phyloP scores from a whole-genome alignment of 75 land plant genomes.

The Pseudotsuga menziesii region DNA sequence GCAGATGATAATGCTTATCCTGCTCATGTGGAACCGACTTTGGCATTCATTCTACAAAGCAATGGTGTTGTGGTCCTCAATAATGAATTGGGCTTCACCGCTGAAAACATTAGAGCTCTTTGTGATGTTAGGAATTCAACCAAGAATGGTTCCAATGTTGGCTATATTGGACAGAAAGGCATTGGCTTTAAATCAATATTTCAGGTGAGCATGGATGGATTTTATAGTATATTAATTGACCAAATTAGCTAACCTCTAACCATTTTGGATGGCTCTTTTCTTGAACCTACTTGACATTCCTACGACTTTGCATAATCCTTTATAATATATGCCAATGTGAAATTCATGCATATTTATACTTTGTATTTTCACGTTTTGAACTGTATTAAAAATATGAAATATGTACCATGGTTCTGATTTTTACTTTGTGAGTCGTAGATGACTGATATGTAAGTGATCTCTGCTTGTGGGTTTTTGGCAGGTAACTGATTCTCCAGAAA shows the following conservation, averaged over 20 bases:
- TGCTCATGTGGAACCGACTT: conserved; percentile 46
- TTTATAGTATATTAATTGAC: background rate
- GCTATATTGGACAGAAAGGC: conserved; percentile 95
- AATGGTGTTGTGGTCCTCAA: conserved; percentile 71
- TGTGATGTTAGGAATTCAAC: conserved; percentile 97
- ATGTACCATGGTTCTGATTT: background rate
- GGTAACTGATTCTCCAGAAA: conserved; percentile 95
- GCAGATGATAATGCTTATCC: no score
- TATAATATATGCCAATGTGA: background rate
- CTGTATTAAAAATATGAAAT: background rate
- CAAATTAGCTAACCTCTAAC: background rate
- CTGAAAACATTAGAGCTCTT: conserved; percentile 83
- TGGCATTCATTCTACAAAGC: conserved; percentile 67
- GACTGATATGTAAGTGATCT: background rate
- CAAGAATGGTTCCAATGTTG: conserved; percentile 69
- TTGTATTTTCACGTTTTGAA: background rate
- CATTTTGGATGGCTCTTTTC: background rate
- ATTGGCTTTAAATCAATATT: conserved; percentile 99
- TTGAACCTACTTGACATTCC: background rate
- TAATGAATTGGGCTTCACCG: conserved; percentile 81
- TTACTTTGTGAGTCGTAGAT: background rate
- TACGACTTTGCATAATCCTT: background rate
- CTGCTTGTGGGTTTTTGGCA: conserved; percentile 18
- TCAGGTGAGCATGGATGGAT: conserved; percentile 41
- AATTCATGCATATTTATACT: background rate